These are phyloP conservation scores for Poteriospumella lacustris DNA, from an alignment of 108 stramenopile species.

Conservation along the genomic window DNA sequence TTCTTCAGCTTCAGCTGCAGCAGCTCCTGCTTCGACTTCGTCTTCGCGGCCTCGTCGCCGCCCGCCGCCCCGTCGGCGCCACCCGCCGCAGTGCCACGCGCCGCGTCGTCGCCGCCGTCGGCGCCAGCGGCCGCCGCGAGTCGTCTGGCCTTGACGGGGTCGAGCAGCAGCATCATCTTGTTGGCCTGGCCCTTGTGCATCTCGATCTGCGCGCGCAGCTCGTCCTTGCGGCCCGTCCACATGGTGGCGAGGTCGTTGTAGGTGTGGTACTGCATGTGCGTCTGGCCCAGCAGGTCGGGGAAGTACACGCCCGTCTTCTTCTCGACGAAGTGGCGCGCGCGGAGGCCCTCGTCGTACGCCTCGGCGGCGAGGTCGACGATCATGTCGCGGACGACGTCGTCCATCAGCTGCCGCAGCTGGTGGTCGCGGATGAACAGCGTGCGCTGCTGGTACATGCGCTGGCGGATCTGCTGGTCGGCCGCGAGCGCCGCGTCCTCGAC, in stretches of 20 bases:
- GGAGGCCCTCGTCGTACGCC: background rate
- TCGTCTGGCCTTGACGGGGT: background rate
- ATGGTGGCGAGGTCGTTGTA: background rate
- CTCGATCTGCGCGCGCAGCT: background rate
- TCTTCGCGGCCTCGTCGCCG: background rate
- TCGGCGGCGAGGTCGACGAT: background rate
- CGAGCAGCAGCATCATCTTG: background rate
- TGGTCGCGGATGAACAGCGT: too few species aligned
- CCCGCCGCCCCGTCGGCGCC: background rate
- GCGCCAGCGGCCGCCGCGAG: background rate
- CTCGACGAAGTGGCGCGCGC: background rate
- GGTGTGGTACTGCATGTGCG: conserved; percentile 12
- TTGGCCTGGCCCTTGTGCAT: background rate
- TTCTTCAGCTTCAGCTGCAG: background rate
- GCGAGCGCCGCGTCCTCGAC: background rate
- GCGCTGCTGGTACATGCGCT: too few species aligned
- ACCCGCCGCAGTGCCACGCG: background rate
- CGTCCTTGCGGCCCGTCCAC: background rate
- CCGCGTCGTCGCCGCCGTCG: background rate
- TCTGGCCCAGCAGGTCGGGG: background rate
- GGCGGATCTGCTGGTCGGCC: too few species aligned
- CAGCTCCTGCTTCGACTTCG: background rate
- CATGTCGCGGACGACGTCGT: background rate
- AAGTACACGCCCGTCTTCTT: conserved; percentile 5
- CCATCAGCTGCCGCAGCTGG: background rate